Conservation (phyloP, 768 basidiomycete genomes). For the Mycena rosella region DNA sequence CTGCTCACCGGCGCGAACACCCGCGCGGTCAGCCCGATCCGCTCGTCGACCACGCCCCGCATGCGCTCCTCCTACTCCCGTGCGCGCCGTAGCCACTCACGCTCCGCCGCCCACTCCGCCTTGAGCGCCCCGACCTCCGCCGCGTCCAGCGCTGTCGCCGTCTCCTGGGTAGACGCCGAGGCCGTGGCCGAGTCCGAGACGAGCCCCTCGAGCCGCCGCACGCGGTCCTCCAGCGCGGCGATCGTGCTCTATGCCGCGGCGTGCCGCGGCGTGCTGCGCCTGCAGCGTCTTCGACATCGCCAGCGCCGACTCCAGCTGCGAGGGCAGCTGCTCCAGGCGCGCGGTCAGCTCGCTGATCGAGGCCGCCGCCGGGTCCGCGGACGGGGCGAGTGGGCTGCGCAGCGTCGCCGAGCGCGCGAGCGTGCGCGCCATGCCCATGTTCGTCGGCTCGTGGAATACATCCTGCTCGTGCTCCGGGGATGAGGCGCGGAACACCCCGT, state of each 20-base stretch:
- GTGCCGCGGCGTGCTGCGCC: constrained; percentile 78
- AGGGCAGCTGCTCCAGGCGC: constrained; percentile 72
- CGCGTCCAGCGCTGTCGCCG: constrained; percentile 70
- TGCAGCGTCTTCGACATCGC: constrained; percentile 81
- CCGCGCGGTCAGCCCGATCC: constrained; percentile 20
- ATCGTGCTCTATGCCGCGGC: constrained; percentile 89
- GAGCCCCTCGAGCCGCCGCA: constrained; percentile 74
- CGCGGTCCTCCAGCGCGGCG: constrained; percentile 74
- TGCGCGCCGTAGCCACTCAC: constrained; percentile 78
- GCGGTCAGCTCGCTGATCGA: constrained; percentile 70
- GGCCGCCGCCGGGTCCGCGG: constrained; percentile 42
- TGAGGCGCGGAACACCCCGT: constrained; percentile 13
- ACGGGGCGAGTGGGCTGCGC: constrained; percentile 41
- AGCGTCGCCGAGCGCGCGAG: constrained; percentile 49
- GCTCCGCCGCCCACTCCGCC: constrained; percentile 86
- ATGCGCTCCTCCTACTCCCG: constrained; percentile 83
- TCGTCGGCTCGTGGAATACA: constrained; percentile 64
- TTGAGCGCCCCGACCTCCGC: constrained; percentile 65
- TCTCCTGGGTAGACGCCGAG: no score
- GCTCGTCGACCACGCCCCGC: constrained; percentile 50
- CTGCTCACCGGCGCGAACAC: constrained; percentile 9
- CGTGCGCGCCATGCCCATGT: constrained; percentile 57
- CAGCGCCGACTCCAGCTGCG: constrained; percentile 82
- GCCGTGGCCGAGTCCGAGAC: constrained; percentile 48
- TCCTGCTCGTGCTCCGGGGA: constrained; percentile 29